These are phyloP conservation scores for Fusarium pseudonygamai DNA, from an alignment of 2,329 filamentous ascomycete species.

Conservation along the genomic window DNA sequence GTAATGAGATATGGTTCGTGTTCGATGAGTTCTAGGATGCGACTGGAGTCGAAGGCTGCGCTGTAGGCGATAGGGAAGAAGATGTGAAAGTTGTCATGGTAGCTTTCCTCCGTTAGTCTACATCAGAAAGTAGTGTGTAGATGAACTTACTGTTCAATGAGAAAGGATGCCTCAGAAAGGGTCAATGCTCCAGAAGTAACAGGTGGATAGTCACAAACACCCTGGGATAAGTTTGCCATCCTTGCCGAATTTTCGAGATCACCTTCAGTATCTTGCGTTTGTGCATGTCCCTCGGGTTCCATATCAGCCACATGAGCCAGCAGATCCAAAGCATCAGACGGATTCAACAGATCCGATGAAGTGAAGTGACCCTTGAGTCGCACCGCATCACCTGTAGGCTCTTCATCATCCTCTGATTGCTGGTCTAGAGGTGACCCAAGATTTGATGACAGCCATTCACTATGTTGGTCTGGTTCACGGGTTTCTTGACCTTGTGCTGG, in stretches of 20 bases:
- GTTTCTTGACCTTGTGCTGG: background rate
- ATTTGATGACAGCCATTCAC: conserved; percentile 27
- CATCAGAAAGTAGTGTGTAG: rapidly evolving
- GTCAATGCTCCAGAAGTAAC: conserved; percentile 46
- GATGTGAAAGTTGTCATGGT: conserved; percentile 72
- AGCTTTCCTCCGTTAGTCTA: conserved; percentile 51
- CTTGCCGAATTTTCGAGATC: background rate
- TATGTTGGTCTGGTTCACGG: conserved; percentile 12
- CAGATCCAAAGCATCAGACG: conserved; percentile 53
- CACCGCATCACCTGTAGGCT: background rate
- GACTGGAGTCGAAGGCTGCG: conserved; percentile 62
- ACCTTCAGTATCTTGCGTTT: background rate
- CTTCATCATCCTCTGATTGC: conserved; percentile 12
- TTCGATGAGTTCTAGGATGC: conserved; percentile 64
- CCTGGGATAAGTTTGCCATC: background rate
- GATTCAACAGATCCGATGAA: conserved; percentile 52
- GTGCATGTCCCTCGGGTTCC: conserved; percentile 40
- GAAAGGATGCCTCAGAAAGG: conserved; percentile 38
- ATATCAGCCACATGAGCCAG: conserved; percentile 54
- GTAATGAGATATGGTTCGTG: conserved; percentile 75
- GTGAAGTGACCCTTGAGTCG: conserved; percentile 52
- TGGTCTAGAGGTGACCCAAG: conserved; percentile 27
- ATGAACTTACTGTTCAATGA: conserved; percentile 43
- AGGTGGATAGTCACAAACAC: conserved; percentile 43
- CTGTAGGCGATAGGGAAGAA: conserved; percentile 75